Percentiles rank a stretch among this genome's conserved stretches.
Conservation (phyloP, 805 yeast genomes). For the Starmera quercuum region DNA sequence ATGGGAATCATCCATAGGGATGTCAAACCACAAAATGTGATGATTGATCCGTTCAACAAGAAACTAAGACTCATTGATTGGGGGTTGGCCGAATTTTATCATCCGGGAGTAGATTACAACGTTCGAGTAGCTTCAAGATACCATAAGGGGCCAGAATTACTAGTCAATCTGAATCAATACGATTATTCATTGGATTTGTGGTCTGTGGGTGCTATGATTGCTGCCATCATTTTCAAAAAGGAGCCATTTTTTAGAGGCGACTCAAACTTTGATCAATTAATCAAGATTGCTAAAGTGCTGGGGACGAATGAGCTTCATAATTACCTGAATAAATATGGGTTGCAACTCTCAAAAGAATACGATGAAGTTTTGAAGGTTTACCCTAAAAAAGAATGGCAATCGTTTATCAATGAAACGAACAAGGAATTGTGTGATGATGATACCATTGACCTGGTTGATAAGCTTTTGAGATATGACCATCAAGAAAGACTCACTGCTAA, state of each 20-base stretch:
- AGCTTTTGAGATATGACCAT: conserved; percentile 77
- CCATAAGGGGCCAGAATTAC: conserved; percentile 88
- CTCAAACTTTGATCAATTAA: conserved; percentile 84
- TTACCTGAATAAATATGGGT: conserved; percentile 64
- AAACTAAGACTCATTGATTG: conserved; percentile 82
- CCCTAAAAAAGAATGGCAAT: conserved; percentile 80
- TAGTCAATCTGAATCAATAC: conserved; percentile 79
- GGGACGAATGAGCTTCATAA: conserved; percentile 75
- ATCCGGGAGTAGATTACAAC: conserved; percentile 81
- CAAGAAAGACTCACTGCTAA: conserved; percentile 81
- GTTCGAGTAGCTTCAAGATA: conserved; percentile 92
- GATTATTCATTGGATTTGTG: conserved; percentile 90
- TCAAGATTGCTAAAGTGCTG: conserved; percentile 79
- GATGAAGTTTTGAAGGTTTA: conserved; percentile 64
- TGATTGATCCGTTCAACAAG: conserved; percentile 77
- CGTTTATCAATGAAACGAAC: conserved; percentile 67
- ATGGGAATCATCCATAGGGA: conserved; percentile 96
- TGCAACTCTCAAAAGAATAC: conserved; percentile 67
- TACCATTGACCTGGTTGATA: conserved; percentile 74
- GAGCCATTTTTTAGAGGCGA: conserved; percentile 93
- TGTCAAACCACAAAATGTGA: conserved; percentile 91
- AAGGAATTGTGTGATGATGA: conserved; percentile 61
- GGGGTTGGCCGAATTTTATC: conserved; percentile 95
- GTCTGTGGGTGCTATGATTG: conserved; percentile 92
- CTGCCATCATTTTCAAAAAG: conserved; percentile 81